A percentile compares a stretch with the other conserved stretches of the same genome.
Evolutionary conservation across 139 green algal species (phyloP).

Genomic region (Ostreobium quekettii): DNA sequence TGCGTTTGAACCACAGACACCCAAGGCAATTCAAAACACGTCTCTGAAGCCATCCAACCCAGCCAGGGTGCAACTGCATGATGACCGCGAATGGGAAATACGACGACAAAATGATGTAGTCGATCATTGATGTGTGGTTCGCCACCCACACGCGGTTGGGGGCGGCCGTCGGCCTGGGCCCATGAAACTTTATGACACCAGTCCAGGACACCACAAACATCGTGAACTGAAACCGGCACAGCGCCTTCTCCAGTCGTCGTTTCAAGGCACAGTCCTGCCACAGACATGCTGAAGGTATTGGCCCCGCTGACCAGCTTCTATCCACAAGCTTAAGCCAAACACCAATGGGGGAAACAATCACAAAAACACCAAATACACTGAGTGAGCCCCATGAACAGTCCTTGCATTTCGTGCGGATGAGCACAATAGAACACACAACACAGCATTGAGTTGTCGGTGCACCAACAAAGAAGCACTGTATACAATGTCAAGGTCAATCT

Average conservation of each 20-base stretch:
- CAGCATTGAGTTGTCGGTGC: too few species aligned
- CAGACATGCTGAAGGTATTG: too few species aligned
- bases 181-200: conserved; percentile 74
- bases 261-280: conserved; percentile 9
- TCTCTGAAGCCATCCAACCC: conserved; percentile 80
- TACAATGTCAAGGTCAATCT: too few species aligned
- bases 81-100: conserved; percentile 57
- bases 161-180: conserved; percentile 61
- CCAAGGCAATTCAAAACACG: conserved; percentile 73
- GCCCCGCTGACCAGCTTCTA: too few species aligned
- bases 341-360: too few species aligned
- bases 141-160: conserved; percentile 85
- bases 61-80: conserved; percentile 61
- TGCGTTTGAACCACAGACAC: conserved; percentile 97
- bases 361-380: too few species aligned
- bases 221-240: conserved; percentile 60
- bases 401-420: too few species aligned
- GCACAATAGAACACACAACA: too few species aligned
- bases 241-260: conserved; percentile 24
- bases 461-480: too few species aligned
- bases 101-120: conserved; percentile 89
- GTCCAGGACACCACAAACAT: conserved; percentile 86
- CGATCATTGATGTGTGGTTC: conserved; percentile 99
- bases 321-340: too few species aligned
- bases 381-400: too few species aligned